Conservation (phyloP, 345 rosid genomes). For the Corymbia maculata region DNA sequence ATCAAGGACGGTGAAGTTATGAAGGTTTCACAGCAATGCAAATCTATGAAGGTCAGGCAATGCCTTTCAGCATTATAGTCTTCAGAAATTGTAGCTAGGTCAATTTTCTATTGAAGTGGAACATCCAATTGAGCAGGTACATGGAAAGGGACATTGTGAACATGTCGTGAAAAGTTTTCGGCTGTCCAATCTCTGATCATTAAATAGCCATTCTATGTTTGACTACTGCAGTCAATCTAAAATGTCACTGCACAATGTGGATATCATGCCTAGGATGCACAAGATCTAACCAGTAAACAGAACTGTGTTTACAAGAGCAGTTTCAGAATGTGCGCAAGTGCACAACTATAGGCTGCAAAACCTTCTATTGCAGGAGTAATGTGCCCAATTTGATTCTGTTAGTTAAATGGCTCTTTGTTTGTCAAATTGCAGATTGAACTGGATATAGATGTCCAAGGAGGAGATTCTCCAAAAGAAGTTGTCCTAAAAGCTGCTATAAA, state of each 20-base stretch:
- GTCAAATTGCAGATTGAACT: slow-evolving; percentile 22
- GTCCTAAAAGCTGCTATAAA: slow-evolving; percentile 17
- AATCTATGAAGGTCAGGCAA: background rate
- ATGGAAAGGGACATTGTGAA: background rate
- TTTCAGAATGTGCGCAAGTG: background rate
- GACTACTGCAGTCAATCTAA: background rate
- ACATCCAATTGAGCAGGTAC: background rate
- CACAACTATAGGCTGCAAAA: background rate
- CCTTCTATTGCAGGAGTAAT: background rate
- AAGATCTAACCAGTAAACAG: background rate
- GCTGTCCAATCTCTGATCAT: background rate
- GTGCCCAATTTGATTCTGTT: background rate
- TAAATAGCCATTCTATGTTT: background rate
- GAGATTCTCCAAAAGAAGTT: slow-evolving; percentile 14
- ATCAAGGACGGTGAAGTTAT: background rate
- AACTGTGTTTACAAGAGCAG: background rate
- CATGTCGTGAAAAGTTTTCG: background rate
- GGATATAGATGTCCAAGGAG: slow-evolving; percentile 22
- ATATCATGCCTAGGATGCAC: background rate
- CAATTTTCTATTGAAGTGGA: background rate
- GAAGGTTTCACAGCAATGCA: background rate
- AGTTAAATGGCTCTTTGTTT: background rate
- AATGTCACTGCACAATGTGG: background rate
- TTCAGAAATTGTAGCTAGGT: background rate
- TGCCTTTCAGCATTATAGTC: background rate